Conservation (phyloP, 495 filamentous ascomycete species). For the Zalerion maritima region DNA sequence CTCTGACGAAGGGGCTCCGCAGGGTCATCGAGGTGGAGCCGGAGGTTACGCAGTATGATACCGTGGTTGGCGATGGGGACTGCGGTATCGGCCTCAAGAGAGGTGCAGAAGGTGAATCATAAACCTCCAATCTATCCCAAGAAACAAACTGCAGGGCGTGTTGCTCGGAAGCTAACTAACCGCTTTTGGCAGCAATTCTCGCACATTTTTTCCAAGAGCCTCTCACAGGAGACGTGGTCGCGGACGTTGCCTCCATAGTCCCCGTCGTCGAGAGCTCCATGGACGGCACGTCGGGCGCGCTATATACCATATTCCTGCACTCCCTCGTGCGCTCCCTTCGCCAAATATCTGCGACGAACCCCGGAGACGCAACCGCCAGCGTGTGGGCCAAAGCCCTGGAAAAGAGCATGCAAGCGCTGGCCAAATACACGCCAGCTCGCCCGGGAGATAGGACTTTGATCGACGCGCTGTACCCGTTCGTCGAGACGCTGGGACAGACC, state of each 20-base stretch:
- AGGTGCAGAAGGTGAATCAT: conserved; percentile 62
- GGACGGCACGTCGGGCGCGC: conserved; percentile 91
- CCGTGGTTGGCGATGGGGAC: conserved; percentile 88
- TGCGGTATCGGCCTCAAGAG: conserved; percentile 83
- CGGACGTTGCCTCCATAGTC: conserved; percentile 62
- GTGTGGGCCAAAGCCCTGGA: conserved; percentile 66
- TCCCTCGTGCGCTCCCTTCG: conserved; percentile 66
- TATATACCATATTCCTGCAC: conserved; percentile 95
- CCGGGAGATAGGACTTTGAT: conserved; percentile 82
- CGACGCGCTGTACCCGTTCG: conserved; percentile 81
- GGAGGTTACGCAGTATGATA: conserved; percentile 78
- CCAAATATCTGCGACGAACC: conserved; percentile 24
- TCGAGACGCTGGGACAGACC: conserved; percentile 48
- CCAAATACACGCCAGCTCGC: conserved; percentile 77
- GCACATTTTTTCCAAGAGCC: conserved; percentile 42
- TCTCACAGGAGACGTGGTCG: conserved; percentile 51
- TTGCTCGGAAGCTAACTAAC: neutral
- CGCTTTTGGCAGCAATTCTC: conserved; percentile 42
- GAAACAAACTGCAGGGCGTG: conserved; percentile 2
- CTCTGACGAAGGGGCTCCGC: conserved; percentile 52
- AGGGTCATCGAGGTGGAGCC: conserved; percentile 64
- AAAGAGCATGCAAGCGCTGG: conserved; percentile 53
- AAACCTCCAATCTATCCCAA: neutral
- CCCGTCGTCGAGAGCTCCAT: conserved; percentile 74
- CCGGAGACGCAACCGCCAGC: conserved; percentile 31